A percentile compares a stretch with the other conserved stretches of the same genome.
phyloP scores from a whole-genome alignment of 1,139 yeast genomes.

The Blastobotrys elegans region DNA sequence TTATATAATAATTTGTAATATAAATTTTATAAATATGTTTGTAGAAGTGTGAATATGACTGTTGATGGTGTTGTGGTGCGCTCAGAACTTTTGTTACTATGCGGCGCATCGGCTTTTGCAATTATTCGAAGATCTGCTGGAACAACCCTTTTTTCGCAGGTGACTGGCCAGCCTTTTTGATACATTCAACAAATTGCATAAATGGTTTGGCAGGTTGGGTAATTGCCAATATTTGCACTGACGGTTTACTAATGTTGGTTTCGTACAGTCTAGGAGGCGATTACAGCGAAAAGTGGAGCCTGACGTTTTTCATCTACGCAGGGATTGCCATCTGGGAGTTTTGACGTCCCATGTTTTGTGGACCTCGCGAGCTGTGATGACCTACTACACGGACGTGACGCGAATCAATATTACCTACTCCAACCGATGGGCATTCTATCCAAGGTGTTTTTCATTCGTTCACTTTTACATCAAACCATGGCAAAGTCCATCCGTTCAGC shows the following conservation, averaged over 20 bases:
- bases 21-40: not conserved
- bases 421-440: constrained; percentile 40
- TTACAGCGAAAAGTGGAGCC: not conserved
- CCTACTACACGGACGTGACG: constrained; percentile 25
- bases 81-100: no score
- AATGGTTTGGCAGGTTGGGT: constrained; percentile 55
- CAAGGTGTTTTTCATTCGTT: constrained; percentile 58
- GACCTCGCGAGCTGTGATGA: constrained; percentile 39
- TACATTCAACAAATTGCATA: constrained; percentile 53
- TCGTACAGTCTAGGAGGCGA: not conserved
- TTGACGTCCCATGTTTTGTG: no score
- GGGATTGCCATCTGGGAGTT: no score
- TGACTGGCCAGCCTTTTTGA: constrained; percentile 61
- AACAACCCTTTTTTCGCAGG: constrained; percentile 50
- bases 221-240: constrained; percentile 36
- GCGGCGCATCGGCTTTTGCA: no score
- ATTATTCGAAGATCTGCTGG: no score
- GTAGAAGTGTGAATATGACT: no score
- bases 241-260: not conserved
- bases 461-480: constrained; percentile 44
- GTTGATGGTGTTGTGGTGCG: no score
- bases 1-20: no score
- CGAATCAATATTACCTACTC: constrained; percentile 27
- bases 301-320: no score
- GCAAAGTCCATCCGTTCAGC: no score